Conservation (phyloP, 2,329 filamentous ascomycete species). For the Zymoseptoria tritici region DNA sequence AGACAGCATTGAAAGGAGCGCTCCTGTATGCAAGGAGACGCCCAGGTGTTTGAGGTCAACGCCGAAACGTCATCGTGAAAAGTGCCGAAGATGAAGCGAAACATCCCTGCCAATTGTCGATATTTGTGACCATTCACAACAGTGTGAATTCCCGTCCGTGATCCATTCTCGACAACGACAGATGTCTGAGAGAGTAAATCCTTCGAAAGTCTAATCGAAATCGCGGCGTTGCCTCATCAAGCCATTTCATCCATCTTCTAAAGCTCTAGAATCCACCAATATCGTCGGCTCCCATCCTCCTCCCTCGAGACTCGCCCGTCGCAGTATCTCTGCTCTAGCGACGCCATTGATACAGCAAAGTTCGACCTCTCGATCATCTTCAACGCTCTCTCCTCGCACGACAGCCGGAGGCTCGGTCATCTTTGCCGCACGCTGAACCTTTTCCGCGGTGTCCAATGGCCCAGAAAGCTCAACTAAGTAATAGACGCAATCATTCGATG, state of each 20-base stretch:
- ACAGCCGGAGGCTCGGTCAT: constrained; percentile 21
- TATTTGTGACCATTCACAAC: not conserved
- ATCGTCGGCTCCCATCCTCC: constrained; percentile 22
- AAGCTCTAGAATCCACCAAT: constrained; percentile 19
- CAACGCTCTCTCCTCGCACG: constrained; percentile 20
- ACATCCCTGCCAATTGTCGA: not conserved
- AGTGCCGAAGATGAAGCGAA: not conserved
- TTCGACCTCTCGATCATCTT: constrained; percentile 19
- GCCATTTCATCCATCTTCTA: not conserved
- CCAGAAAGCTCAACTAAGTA: constrained; percentile 28
- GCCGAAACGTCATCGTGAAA: not conserved
- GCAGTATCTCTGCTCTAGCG: constrained; percentile 19
- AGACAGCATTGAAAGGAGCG: not conserved
- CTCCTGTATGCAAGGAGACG: not conserved
- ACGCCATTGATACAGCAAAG: constrained; percentile 26
- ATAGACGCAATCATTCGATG: constrained; percentile 11
- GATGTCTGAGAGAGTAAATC: not conserved
- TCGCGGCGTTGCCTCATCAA: not conserved
- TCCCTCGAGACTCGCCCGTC: constrained; percentile 16
- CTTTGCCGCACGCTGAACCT: constrained; percentile 21
- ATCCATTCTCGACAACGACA: not conserved
- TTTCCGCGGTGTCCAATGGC: constrained; percentile 20
- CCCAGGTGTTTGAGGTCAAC: not conserved
- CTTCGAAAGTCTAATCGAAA: not conserved
- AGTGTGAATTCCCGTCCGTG: too few species aligned